Percentiles rank a stretch among this genome's conserved stretches.
Conservation (phyloP, 345 rosid genomes). For the Eucalyptus erythrocorys region DNA sequence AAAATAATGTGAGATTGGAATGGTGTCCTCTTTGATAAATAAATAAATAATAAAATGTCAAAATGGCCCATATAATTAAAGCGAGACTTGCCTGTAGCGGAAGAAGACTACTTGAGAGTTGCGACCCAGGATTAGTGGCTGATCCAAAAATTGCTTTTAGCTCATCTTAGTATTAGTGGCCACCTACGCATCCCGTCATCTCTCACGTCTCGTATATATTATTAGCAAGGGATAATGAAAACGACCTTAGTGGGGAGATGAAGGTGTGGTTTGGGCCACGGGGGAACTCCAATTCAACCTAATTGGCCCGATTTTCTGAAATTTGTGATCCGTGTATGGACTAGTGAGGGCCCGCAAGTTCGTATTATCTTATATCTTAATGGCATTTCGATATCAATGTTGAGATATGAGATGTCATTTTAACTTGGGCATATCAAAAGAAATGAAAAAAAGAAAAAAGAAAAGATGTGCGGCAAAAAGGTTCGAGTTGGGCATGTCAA, state of each 20-base stretch:
- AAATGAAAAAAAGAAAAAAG: background rate
- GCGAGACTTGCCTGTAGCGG: background rate
- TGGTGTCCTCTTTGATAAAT: background rate
- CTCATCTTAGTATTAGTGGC: background rate
- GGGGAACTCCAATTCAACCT: background rate
- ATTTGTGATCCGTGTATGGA: background rate
- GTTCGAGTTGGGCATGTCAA: rapidly evolving
- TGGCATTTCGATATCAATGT: background rate
- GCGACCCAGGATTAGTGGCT: background rate
- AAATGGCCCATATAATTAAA: background rate
- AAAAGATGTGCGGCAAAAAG: rapidly evolving
- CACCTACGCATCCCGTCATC: background rate
- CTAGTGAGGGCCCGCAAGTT: background rate
- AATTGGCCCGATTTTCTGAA: background rate
- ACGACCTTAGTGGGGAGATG: background rate
- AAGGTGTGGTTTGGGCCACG: background rate
- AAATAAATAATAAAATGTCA: background rate
- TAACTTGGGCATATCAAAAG: rapidly evolving
- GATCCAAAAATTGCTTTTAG: background rate
- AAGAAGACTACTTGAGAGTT: background rate
- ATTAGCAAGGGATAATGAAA: background rate
- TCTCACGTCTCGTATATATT: background rate
- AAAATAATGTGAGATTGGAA: background rate
- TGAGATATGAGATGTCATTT: background rate
- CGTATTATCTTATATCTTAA: too few relatives aligned